phyloP scores from a whole-genome alignment of 257 asterid species.

The Jacaranda mimosifolia region DNA sequence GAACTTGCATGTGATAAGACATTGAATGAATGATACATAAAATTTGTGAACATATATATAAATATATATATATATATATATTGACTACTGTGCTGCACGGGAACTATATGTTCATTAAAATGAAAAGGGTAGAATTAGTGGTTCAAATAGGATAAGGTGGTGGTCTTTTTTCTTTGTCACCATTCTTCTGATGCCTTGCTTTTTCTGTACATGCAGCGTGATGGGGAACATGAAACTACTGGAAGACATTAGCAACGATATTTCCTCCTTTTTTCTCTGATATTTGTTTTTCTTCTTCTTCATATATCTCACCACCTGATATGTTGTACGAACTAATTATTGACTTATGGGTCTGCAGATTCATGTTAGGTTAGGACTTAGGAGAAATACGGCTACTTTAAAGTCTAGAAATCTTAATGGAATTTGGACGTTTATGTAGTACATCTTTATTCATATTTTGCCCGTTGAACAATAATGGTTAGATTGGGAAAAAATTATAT shows the following conservation, averaged over 20 bases:
- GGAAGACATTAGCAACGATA: background rate
- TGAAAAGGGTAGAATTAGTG: background rate
- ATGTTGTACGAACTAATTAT: too few species aligned
- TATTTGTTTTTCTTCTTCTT: background rate
- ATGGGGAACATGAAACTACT: slow-evolving; percentile 14
- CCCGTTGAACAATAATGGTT: too few species aligned
- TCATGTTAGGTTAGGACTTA: background rate
- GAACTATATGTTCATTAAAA: background rate
- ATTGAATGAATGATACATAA: background rate
- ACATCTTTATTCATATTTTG: background rate
- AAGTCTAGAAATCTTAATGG: background rate
- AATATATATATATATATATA: background rate
- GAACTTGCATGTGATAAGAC: background rate
- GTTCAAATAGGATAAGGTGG: background rate
- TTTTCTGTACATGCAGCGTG: slow-evolving; percentile 26
- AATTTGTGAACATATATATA: background rate
- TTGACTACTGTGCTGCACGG: background rate
- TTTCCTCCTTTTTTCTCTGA: background rate
- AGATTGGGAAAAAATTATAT: too few species aligned
- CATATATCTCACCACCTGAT: background rate
- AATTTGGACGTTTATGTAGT: background rate
- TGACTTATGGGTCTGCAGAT: background rate
- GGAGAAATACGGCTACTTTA: background rate
- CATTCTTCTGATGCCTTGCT: slow-evolving; percentile 25
- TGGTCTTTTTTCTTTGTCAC: slow-evolving; percentile 20